These are phyloP conservation scores for Kuraishia borneana DNA, from an alignment of 805 yeast genomes.

Conservation along the genomic window DNA sequence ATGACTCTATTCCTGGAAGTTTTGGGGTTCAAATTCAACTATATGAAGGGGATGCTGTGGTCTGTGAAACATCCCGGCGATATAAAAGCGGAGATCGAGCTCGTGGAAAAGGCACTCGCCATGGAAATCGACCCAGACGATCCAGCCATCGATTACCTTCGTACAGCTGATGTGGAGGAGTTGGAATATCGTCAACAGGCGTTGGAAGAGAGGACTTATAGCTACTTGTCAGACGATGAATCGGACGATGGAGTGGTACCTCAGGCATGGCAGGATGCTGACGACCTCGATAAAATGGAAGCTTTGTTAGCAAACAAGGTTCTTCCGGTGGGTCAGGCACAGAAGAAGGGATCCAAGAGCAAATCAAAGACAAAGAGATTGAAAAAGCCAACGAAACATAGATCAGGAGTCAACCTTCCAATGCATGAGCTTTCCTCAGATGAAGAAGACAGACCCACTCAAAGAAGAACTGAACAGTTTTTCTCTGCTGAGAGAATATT, in stretches of 20 bases:
- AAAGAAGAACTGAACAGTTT: neutral
- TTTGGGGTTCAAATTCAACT: neutral
- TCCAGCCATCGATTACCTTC: neutral
- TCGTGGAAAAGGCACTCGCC: neutral
- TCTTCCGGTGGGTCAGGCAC: conserved; percentile 1
- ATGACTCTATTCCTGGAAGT: conserved; percentile 1
- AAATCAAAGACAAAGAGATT: conserved; percentile 11
- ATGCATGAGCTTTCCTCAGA: conserved; percentile 22
- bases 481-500: conserved; percentile 44
- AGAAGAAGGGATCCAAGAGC: conserved; percentile 17
- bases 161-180: neutral
- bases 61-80: neutral
- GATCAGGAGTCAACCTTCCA: conserved; percentile 9
- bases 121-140: neutral
- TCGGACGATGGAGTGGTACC: conserved; percentile 22
- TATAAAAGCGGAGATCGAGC: neutral
- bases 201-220: neutral
- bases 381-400: conserved; percentile 4
- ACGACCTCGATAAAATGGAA: conserved; percentile 28
- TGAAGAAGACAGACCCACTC: conserved; percentile 10
- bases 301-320: conserved; percentile 11
- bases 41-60: neutral
- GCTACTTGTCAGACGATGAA: conserved; percentile 23
- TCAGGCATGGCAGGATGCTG: conserved; percentile 15
- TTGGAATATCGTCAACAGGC: neutral